These are phyloP conservation scores for Fusarium buharicum DNA, from an alignment of 2,329 filamentous ascomycete genomes.

Conservation along the genomic window DNA sequence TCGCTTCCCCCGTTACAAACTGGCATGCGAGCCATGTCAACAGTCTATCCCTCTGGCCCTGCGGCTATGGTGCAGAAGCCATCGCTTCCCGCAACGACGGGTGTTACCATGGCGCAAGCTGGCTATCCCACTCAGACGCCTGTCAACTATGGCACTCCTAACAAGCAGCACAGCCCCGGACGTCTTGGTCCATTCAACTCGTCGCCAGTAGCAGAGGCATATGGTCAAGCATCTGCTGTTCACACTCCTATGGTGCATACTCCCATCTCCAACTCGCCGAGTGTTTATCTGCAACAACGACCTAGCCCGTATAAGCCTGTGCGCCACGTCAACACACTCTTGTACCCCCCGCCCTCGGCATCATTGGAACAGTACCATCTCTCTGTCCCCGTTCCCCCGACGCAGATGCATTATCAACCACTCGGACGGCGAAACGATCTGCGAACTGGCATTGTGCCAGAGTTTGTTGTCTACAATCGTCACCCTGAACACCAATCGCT, in stretches of 20 bases:
- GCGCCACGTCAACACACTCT: slow-evolving; percentile 87
- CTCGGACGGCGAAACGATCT: slow-evolving; percentile 75
- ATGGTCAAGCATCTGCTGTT: slow-evolving; percentile 61
- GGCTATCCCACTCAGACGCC: slow-evolving; percentile 47
- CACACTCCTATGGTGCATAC: slow-evolving; percentile 69
- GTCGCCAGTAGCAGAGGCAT: slow-evolving; percentile 74
- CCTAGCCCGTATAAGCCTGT: slow-evolving; percentile 94
- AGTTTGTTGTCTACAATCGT: slow-evolving; percentile 59
- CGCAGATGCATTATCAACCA: slow-evolving; percentile 86
- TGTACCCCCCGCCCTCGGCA: slow-evolving; percentile 84
- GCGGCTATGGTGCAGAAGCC: slow-evolving; percentile 54
- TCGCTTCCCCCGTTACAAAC: slow-evolving; percentile 72
- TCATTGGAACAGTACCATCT: slow-evolving; percentile 81
- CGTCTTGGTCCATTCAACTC: slow-evolving; percentile 63
- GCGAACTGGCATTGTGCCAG: slow-evolving; percentile 76
- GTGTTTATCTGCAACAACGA: slow-evolving; percentile 85
- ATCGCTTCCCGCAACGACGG: slow-evolving; percentile 40
- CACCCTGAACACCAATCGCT: slow-evolving; percentile 46
- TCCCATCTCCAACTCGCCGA: slow-evolving; percentile 83
- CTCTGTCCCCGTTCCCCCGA: slow-evolving; percentile 65
- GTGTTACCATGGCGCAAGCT: slow-evolving; percentile 37
- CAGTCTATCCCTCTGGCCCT: slow-evolving; percentile 73
- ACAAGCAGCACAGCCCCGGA: slow-evolving; percentile 64
- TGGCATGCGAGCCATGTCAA: slow-evolving; percentile 77
- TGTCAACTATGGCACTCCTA: slow-evolving; percentile 61